Conservation (phyloP, 2,329 filamentous ascomycete genomes). For the Tolypocladium tropicale region DNA sequence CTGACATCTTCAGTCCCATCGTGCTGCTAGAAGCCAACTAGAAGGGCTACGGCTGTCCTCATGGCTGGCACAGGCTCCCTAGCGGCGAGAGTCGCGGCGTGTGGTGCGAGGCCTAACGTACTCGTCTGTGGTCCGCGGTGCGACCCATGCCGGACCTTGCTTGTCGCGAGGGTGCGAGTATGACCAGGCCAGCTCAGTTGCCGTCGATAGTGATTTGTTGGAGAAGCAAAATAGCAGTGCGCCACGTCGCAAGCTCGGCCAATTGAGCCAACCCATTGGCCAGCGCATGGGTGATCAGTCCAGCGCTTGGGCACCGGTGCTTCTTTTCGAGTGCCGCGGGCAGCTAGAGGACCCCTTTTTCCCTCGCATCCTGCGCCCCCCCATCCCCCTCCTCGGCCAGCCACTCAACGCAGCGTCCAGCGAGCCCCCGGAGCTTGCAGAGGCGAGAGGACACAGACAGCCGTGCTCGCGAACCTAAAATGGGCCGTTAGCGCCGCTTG, state of each 20-base stretch:
- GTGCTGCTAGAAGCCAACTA: not conserved
- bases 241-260: slow-evolving; percentile 4
- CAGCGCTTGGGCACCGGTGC: slow-evolving; percentile 6
- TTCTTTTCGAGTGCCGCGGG: not conserved
- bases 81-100: not conserved
- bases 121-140: no score
- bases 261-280: slow-evolving; percentile 2
- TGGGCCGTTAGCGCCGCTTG: slow-evolving; percentile 16
- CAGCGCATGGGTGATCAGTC: not conserved
- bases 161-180: no score
- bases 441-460: slow-evolving; percentile 1
- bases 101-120: not conserved
- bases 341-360: not conserved
- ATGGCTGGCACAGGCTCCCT: not conserved
- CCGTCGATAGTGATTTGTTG: not conserved
- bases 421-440: not conserved
- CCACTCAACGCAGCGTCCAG: not conserved
- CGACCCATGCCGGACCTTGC: not conserved
- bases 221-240: not conserved
- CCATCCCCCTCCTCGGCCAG: not conserved
- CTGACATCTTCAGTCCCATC: not conserved
- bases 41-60: not conserved
- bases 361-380: no score
- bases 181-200: not conserved
- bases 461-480: slow-evolving; percentile 7